phyloP scores from a whole-genome alignment of 148 eudicot genomes.

The Rhododendron henanense region DNA sequence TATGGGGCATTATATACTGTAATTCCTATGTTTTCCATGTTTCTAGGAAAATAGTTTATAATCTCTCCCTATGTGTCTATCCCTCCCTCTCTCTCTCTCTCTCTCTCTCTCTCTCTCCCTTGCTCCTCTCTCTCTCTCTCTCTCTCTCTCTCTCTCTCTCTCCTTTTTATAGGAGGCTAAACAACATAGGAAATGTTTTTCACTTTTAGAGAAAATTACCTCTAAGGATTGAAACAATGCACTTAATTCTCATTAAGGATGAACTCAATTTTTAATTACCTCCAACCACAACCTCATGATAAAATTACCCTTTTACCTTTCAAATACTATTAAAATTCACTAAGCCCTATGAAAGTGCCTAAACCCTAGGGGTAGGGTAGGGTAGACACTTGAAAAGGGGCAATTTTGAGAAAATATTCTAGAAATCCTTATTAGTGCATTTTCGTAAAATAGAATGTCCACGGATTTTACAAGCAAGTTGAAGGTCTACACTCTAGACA shows the following conservation, averaged over 20 bases:
- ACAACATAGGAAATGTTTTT: background rate
- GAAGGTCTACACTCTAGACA: background rate
- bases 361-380: no score
- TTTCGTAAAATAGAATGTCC: background rate
- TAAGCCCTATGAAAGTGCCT: no score
- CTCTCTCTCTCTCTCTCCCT: background rate
- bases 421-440: no score
- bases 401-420: no score
- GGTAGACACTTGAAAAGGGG: no score
- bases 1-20: background rate
- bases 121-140: background rate
- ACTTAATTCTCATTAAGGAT: no score
- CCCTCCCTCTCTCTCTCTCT: background rate
- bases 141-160: no score
- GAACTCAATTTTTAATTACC: no score
- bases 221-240: no score
- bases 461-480: background rate
- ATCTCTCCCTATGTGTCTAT: background rate
- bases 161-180: background rate
- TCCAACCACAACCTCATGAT: no score
- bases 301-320: no score
- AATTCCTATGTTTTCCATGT: background rate
- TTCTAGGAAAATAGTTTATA: background rate
- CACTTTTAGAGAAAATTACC: background rate
- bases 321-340: no score